Conservation (phyloP, 2,329 filamentous ascomycete species). For the Penicillium sp. region DNA sequence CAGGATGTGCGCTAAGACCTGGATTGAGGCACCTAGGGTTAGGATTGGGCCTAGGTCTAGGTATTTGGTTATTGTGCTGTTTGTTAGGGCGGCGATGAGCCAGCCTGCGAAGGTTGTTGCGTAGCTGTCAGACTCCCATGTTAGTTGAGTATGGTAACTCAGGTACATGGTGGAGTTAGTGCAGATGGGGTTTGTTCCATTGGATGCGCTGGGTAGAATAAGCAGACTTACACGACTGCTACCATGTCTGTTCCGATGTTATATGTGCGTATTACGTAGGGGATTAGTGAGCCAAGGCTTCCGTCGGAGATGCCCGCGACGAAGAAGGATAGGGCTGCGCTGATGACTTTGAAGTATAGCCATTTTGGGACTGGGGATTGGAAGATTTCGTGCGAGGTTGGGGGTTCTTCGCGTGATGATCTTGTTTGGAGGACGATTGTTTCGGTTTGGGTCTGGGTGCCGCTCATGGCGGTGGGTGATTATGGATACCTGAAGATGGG, state of each 20-base stretch:
- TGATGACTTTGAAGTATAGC: slow-evolving; percentile 48
- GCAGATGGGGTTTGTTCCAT: too few species aligned
- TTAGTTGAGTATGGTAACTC: too few species aligned
- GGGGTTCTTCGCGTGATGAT: not conserved
- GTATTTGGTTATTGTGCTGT: slow-evolving; percentile 47
- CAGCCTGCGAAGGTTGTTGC: slow-evolving; percentile 58
- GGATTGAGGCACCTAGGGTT: slow-evolving; percentile 53
- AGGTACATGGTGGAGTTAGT: too few species aligned
- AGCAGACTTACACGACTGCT: slow-evolving; percentile 46
- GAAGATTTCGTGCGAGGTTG: not conserved
- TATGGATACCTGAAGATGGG: not conserved
- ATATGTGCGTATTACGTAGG: slow-evolving; percentile 59
- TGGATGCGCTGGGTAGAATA: too few species aligned
- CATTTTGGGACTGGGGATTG: slow-evolving; percentile 13
- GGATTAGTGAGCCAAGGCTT: slow-evolving; percentile 59
- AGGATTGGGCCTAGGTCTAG: slow-evolving; percentile 57
- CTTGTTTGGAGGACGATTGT: slow-evolving; percentile 9
- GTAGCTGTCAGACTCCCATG: slow-evolving; percentile 41
- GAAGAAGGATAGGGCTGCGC: slow-evolving; percentile 61
- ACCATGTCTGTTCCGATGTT: slow-evolving; percentile 51
- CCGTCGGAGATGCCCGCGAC: slow-evolving; percentile 64
- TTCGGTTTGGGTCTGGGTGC: slow-evolving; percentile 14
- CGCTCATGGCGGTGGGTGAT: slow-evolving; percentile 7
- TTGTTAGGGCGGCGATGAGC: slow-evolving; percentile 56
- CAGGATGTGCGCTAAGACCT: slow-evolving; percentile 47